Base-by-base conservation (phyloP, 768 basidiomycete species). In the Mycena belliarum region DNA sequence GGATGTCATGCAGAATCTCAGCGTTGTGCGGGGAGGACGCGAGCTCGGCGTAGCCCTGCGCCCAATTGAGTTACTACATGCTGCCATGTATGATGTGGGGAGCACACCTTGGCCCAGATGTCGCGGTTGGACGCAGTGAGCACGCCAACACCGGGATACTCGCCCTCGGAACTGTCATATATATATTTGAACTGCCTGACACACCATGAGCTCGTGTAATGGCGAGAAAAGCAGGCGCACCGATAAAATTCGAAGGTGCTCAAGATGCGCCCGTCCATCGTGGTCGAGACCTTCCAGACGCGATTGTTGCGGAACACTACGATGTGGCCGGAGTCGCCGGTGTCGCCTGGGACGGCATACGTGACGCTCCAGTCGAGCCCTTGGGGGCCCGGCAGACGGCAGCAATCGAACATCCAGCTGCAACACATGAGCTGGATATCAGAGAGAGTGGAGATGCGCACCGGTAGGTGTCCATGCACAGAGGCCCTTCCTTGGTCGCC, bases 381-480 rank as follows among this genome's bases (percentile, higher is more conserved):
- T 43, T 87, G 80, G 11, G 76, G 70, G 1, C 89, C 88, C 3
- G 92, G 92, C 20, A 94, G 77, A 53, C 92, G 88, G 61, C 84
- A 91, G 69, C 91, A 92, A 69, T 94, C 92, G 63, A 94, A 94
- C 92, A 94, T 93, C 92, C 92, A 94, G 48, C 37, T 38, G 16
- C 6, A 38, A 38, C 35, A n/a, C 18, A n/a, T 38, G 18, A n/a
- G 37, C 4, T 38, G 37, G 12, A n/a, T 32, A 12, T 12, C 29
- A 12, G 29, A 12, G 29, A 32, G 29, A 32, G 12, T 6, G 6
- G 29, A n/a, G 37, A 15, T 14, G 16, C 37, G 18, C 12, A 38
- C 37, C 91, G 77, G 71, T 88, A 93, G 8, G 89, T 89, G 67
- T 94, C 92, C 92, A 94, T 93, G 68, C 92, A 94, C 9, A 92